phyloP scores from a whole-genome alignment of 805 yeast genomes.

The Kodamaea hsintzibuensis region DNA sequence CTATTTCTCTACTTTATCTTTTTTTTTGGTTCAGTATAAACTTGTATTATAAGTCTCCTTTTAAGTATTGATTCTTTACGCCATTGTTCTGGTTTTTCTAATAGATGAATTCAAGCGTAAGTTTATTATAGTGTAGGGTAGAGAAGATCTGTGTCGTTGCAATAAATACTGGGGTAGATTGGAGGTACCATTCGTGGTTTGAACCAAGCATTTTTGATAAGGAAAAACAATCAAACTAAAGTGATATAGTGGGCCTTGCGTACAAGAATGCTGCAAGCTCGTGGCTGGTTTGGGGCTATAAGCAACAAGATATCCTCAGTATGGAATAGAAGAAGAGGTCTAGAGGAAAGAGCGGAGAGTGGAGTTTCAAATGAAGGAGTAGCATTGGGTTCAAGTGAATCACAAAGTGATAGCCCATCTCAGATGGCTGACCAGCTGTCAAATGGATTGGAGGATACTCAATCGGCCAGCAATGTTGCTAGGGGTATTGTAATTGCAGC shows the following conservation, averaged over 20 bases:
- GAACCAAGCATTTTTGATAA: background rate
- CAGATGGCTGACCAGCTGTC: background rate
- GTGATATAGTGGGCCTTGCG: background rate
- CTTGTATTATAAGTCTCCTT: constrained; percentile 6
- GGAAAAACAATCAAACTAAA: background rate
- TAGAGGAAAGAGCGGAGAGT: background rate
- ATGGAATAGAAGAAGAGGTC: background rate
- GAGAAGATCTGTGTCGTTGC: background rate
- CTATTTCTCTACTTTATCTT: background rate
- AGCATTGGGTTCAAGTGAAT: background rate
- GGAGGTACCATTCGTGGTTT: background rate
- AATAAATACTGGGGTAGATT: background rate
- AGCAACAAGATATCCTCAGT: background rate
- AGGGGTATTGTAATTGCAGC: background rate
- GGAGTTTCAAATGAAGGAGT: background rate
- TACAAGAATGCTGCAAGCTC: background rate
- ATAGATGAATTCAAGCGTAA: background rate
- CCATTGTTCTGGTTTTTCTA: background rate
- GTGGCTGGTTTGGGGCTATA: background rate
- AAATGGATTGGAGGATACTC: background rate
- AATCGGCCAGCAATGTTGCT: background rate
- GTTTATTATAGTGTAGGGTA: background rate
- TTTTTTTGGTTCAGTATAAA: constrained; percentile 1
- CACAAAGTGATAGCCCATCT: background rate
- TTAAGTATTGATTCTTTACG: background rate